phyloP scores from a whole-genome alignment of 2,329 filamentous ascomycete species.

The Stagonosporopsis chrysanthemi region DNA sequence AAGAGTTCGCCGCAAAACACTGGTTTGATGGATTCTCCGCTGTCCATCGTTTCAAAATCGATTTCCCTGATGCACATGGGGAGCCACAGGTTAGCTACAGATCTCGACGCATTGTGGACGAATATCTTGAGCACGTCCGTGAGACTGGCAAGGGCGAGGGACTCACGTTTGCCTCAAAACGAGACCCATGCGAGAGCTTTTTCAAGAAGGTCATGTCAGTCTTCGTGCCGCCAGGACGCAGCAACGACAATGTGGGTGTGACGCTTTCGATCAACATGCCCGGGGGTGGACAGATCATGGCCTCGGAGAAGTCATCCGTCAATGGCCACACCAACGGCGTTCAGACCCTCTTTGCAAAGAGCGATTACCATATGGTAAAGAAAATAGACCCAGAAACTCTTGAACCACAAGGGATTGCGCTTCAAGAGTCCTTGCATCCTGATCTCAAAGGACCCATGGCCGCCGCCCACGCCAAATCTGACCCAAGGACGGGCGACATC shows the following conservation, averaged over 20 bases:
- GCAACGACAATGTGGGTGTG: conserved; percentile 69
- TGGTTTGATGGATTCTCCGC: conserved; percentile 84
- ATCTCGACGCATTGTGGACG: conserved; percentile 72
- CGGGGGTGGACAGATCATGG: conserved; percentile 46
- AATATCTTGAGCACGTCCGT: conserved; percentile 66
- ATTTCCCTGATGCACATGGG: conserved; percentile 49
- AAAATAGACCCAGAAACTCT: conserved; percentile 74
- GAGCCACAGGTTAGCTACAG: conserved; percentile 68
- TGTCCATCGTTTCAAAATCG: conserved; percentile 75
- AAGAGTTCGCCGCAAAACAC: conserved; percentile 68
- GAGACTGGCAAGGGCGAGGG: conserved; percentile 64
- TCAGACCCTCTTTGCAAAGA: conserved; percentile 65
- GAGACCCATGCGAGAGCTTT: conserved; percentile 76
- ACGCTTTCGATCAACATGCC: conserved; percentile 71
- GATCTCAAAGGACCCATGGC: conserved; percentile 71
- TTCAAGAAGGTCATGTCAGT: conserved; percentile 75
- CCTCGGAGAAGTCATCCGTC: conserved; percentile 19
- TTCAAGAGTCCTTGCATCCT: conserved; percentile 70
- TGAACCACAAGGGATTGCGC: conserved; percentile 71
- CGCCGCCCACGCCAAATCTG: conserved; percentile 74
- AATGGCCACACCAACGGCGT: conserved; percentile 48
- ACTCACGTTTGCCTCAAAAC: conserved; percentile 73
- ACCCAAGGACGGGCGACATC: conserved; percentile 75
- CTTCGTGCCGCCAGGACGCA: conserved; percentile 52
- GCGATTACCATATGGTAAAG: conserved; percentile 65